Base-by-base conservation (phyloP, 2,329 filamentous ascomycete genomes). In the Zymoseptoria crescenta region DNA sequence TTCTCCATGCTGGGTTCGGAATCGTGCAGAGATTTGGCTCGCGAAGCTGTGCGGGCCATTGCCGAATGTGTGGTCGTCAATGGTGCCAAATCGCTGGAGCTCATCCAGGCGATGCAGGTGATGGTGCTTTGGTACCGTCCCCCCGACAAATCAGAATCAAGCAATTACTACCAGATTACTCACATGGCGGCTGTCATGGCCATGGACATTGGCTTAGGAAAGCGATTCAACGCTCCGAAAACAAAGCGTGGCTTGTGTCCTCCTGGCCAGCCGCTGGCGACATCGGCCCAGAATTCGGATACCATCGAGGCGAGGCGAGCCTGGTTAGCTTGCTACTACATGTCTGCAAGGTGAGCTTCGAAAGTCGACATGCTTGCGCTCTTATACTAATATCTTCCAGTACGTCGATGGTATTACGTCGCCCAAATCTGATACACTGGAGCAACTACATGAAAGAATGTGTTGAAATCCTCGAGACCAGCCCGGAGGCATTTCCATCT, bases 161-260 rank as follows among this genome's bases (percentile, higher is more conserved):
- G 93, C 69, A 94, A 94, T 70, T 95, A 94, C 72, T 96, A 94
- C 75, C 89, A 93, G 75, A 81, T 94, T 64, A 85, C 91, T 52
- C 89, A 96, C 71, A 84, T 90, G 69, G 87, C 88, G 1, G 87
- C 87, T 53, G 82, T 90, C 66, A 89, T 96, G 86, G 87, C 87
- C 27, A 85, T 95, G 57, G 91, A 96, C 66, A 81, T 96, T 35
- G 91, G 91, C 0, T 81, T 96, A 6, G 88, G 87, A 16, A 82
- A 83, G 62, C 77, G 79, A 64, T 72, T 73, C 62, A 69, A 77
- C 66, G n/a, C 75, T 62, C 71, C 20, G 63, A 72, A 68, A 58
- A 67, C 67, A 16, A 70, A 66, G 64, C 65, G 62, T 72, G 74
- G 67, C 1, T 69, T 73, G 50, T 70, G 60, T 66, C 66, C 66